Conservation (phyloP, 2,329 filamentous ascomycete species). For the Pseudogymnoascus sp. region DNA sequence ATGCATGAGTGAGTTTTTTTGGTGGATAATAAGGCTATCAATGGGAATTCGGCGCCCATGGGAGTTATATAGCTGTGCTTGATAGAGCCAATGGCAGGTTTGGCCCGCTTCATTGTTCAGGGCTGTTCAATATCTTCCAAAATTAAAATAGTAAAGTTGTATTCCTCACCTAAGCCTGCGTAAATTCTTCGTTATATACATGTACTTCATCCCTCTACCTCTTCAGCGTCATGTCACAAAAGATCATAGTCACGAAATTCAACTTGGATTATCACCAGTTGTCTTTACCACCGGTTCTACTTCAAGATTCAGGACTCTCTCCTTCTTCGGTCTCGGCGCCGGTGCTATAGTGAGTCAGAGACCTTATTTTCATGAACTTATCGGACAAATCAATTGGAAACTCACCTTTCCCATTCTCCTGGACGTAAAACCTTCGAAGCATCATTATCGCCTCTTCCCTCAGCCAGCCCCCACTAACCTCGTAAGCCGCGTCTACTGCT, state of each 20-base stretch:
- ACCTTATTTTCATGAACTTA: not conserved
- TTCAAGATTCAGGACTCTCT: slow-evolving; percentile 27
- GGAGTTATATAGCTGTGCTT: not conserved
- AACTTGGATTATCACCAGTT: not conserved
- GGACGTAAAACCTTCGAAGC: slow-evolving; percentile 89
- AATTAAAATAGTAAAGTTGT: not conserved
- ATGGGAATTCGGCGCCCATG: not conserved
- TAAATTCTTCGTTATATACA: not conserved
- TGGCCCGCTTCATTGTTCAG: not conserved
- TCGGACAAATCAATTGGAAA: slow-evolving; percentile 3
- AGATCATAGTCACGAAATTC: not conserved
- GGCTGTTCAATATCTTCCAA: not conserved
- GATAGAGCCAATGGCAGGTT: not conserved
- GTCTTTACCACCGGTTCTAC: slow-evolving; percentile 21
- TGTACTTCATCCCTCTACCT: not conserved
- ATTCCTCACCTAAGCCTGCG: not conserved
- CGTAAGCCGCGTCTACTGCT: slow-evolving; percentile 49
- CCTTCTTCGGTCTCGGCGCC: slow-evolving; percentile 27
- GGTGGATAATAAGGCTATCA: too few relatives aligned
- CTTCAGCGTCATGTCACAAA: not conserved
- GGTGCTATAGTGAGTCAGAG: slow-evolving; percentile 20
- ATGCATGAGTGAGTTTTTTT: not conserved
- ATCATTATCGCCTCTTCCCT: slow-evolving; percentile 90
- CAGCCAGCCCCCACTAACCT: slow-evolving; percentile 79
- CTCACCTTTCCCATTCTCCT: slow-evolving; percentile 88